Evolutionary conservation across 805 yeast species (phyloP), one percentile per base, ranked within the genome.

Genomic region (Sugiyamaella lignohabitans): DNA sequence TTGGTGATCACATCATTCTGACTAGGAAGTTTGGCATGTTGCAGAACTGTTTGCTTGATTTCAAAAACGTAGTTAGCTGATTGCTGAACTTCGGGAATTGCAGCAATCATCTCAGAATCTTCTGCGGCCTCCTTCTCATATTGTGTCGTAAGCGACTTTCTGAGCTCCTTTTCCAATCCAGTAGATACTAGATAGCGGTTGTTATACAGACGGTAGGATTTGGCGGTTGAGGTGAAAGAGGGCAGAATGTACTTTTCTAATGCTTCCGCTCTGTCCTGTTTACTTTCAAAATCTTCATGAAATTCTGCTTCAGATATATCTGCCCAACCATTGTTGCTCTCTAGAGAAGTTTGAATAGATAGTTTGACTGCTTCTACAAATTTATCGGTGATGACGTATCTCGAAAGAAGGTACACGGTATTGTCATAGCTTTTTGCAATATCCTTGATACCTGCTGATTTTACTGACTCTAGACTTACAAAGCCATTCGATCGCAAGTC

Each of bases 291-390:
- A 14, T 14, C 38, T 35, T 14, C 20, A 6, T 16, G 17, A 23
- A 41, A 46, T 5, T 44, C 5, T 14, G 18, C 21, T 18, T 42
- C 27, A 11, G 37, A 16, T 14, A 49, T 32, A 20, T 53, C 44
- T 1, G 38, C 43, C 38, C 51, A 53, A 6, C 48, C 47, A 2
- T 40, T 16, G 3, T 34, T 35, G 22, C 23, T 16, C n/a, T n/a
- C n/a, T 10, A 14, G 24, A 14, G 6, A 37, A 29, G 18, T 14
- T 22, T 16, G 11, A 24, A 16, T 19, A 21, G 10, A 23, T 37
- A 1, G 14, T 27, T 27, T 27, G 8, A 27, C 14, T 8, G 16
- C 18, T 1, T 37, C 39, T 11, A 44, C 42, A 20, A 29, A 44
- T 11, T 14, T 29, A 5, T 38, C 19, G 8, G 49, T 43, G 21